Percentiles rank a stretch among this genome's conserved stretches.
Conservation (phyloP, 345 rosid genomes). For the Populus alba region DNA sequence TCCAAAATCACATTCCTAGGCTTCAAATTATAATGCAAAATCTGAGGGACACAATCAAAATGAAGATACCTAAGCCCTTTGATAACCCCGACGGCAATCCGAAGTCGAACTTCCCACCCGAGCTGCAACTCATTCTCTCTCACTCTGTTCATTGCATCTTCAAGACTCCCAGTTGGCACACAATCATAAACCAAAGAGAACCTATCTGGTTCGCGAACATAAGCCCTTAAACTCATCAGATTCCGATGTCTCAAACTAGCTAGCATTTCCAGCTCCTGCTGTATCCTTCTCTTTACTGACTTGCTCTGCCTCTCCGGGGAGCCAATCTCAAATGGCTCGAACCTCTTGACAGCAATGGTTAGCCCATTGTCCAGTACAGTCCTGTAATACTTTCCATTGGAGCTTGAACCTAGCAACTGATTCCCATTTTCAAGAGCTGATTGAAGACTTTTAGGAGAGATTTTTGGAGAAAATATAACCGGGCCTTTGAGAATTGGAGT, state of each 20-base stretch:
- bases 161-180: constrained; percentile 71
- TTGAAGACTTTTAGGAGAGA: constrained; percentile 63
- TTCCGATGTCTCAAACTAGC: constrained; percentile 78
- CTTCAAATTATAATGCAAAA: constrained; percentile 80
- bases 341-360: constrained; percentile 64
- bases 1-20: constrained; percentile 90
- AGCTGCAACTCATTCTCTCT: constrained; percentile 64
- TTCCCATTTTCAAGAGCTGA: constrained; percentile 63
- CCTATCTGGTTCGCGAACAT: constrained; percentile 65
- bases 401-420: constrained; percentile 73
- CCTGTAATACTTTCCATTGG: constrained; percentile 67
- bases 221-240: constrained; percentile 86
- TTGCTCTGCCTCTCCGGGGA: constrained; percentile 54
- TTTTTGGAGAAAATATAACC: constrained; percentile 79
- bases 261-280: constrained; percentile 74
- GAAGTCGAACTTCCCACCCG: constrained; percentile 77
- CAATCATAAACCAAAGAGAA: constrained; percentile 84
- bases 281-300: constrained; percentile 65
- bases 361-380: constrained; percentile 76
- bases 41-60: constrained; percentile 54
- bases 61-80: constrained; percentile 89
- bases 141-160: constrained; percentile 73
- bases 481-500: constrained; percentile 94
- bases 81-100: constrained; percentile 84
- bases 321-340: constrained; percentile 58